Percentiles rank a stretch among this genome's conserved stretches.
Conservation (phyloP, 2,329 filamentous ascomycete genomes). For the Pseudonectria foliicola region DNA sequence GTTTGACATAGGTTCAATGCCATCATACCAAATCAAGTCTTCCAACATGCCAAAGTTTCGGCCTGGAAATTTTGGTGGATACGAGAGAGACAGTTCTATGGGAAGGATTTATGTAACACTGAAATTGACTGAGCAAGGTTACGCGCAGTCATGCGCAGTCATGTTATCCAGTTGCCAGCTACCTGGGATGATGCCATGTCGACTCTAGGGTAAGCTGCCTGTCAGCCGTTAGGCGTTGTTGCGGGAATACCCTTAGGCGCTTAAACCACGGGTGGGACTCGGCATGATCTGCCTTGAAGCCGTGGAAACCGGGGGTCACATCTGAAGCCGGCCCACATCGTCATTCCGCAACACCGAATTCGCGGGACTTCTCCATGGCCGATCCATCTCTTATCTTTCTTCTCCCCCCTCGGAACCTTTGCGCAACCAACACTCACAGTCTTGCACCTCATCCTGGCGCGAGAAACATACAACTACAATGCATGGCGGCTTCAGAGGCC, state of each 20-base stretch:
- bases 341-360: constrained; percentile 20
- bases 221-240: constrained; percentile 9
- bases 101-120: too few species aligned
- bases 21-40: too few species aligned
- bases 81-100: too few species aligned
- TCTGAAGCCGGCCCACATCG: constrained; percentile 21
- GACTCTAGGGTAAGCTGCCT: constrained; percentile 12
- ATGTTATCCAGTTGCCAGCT: too few species aligned
- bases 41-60: too few species aligned
- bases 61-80: too few species aligned
- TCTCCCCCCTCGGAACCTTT: constrained; percentile 5
- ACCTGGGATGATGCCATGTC: too few species aligned
- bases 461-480: constrained; percentile 10
- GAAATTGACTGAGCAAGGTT: too few species aligned
- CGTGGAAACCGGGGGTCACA: constrained; percentile 15
- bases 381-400: constrained; percentile 5
- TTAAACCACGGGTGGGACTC: constrained; percentile 17
- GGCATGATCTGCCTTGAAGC: constrained; percentile 12
- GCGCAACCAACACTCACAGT: constrained; percentile 3
- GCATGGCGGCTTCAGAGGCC: constrained; percentile 13
- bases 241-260: constrained; percentile 9
- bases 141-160: too few species aligned
- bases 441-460: neutral
- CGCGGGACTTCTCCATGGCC: constrained; percentile 15
- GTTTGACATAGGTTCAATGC: too few species aligned